Conservation (phyloP, 2,329 filamentous ascomycete genomes). For the Microcera coccophila region DNA sequence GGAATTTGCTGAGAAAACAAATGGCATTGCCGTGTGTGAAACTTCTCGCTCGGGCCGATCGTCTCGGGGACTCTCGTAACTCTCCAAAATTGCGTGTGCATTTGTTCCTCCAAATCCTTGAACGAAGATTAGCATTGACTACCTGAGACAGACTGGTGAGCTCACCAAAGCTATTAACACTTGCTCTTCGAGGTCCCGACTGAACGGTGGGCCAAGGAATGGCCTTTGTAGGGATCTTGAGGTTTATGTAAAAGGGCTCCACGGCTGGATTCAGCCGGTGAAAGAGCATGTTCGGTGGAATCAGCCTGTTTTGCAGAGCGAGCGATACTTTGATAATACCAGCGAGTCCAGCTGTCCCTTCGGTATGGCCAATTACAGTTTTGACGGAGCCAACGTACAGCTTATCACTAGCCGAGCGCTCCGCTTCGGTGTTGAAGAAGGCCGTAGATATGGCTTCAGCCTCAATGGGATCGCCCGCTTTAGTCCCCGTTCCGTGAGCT, state of each 20-base stretch:
- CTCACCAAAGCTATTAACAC: slow-evolving; percentile 35
- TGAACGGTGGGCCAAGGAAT: neutral
- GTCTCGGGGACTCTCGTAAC: neutral
- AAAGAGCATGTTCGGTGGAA: slow-evolving; percentile 33
- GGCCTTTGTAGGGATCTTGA: slow-evolving; percentile 20
- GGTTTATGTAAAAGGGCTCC: neutral
- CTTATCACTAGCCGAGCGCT: neutral
- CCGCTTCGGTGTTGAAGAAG: slow-evolving; percentile 29
- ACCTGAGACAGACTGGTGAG: too few relatives aligned
- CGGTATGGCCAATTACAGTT: slow-evolving; percentile 26
- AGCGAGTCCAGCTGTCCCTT: slow-evolving; percentile 25
- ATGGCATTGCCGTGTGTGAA: neutral
- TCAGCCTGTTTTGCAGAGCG: slow-evolving; percentile 15
- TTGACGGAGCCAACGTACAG: slow-evolving; percentile 28
- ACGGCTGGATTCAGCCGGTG: slow-evolving; percentile 26
- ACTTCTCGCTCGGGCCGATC: neutral
- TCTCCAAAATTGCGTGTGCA: slow-evolving; percentile 39
- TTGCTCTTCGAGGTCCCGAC: slow-evolving; percentile 8
- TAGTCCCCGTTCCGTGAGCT: slow-evolving; percentile 41
- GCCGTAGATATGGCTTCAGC: slow-evolving; percentile 36
- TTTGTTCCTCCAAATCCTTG: slow-evolving; percentile 45
- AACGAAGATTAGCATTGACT: too few relatives aligned
- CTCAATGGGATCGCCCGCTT: slow-evolving; percentile 46
- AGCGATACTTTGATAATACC: slow-evolving; percentile 17
- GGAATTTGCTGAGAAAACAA: neutral